Evolutionary conservation across 1,284 basidiomycete species (phyloP), one percentile per base, ranked within the genome.

Genomic region (Inonotus hispidus): DNA sequence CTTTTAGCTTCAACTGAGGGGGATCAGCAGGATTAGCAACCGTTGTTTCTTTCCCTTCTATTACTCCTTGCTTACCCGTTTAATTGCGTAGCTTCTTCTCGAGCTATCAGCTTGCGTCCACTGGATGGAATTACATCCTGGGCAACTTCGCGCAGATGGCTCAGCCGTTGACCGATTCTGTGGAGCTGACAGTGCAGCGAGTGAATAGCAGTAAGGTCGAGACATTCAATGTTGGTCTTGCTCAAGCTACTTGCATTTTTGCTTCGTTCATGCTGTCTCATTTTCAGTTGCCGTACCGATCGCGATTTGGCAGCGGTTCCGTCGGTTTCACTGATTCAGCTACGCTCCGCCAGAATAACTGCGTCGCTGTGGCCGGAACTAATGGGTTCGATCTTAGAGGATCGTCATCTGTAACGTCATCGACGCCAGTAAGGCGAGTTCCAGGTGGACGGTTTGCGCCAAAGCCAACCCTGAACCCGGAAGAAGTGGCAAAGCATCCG

Each of bases 121-220:
- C 66, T 7, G 77, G 79, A 3, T 85, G 83, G 82, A 76, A 71
- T 2, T 87, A 87, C 65, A 68, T 77, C 62, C 75, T 85, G 77
- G 84, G 84, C 16, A 81, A 85, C 62, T 87, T 86, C 68, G 84
- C 83, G 1, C 79, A 82, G 62, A 77, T 81, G 65, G 74, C 80
- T 1, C 77, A 84, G 25, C 84, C 84, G 2, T 69, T 85, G 19
- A 71, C 69, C 29, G 83, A 86, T 66, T 71, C 70, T 0, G 83
- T 79, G n/a, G 73, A 71, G 1, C 69, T 86, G 59, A 79, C 74
- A 1, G 72, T 86, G 19, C 75, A 79, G 58, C 75, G 77, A 13
- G 68, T 73, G 35, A 77, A 78, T 59, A 74, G 74, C 45, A 76
- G 67, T 10, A 62, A 61, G 5, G 72, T 73, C 13, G 80, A 82